Evolutionary conservation across 2,329 filamentous ascomycete species (phyloP).

Genomic region (Penicillium sp.): DNA sequence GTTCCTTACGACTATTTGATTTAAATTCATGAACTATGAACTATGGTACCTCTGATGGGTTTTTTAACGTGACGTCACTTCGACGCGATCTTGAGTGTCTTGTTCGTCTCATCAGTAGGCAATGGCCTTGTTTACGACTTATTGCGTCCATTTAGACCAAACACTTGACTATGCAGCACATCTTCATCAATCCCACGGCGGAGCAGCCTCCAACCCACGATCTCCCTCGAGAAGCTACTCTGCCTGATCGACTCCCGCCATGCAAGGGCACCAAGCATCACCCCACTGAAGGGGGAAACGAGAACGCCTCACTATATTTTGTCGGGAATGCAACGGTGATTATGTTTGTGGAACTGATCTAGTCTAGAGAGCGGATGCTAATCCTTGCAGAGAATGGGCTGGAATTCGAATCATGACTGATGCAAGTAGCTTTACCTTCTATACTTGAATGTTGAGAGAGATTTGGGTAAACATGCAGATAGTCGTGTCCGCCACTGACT

Average conservation of each 20-base stretch:
- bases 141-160: too few species aligned
- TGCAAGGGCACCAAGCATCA: slow-evolving; percentile 50
- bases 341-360: slow-evolving; percentile 24
- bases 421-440: slow-evolving; percentile 18
- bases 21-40: not conserved
- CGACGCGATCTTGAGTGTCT: not conserved
- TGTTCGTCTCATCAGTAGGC: not conserved
- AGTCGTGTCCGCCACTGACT: not conserved
- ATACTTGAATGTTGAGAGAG: not conserved
- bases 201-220: slow-evolving; percentile 44
- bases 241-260: slow-evolving; percentile 41
- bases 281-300: slow-evolving; percentile 35
- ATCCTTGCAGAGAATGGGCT: slow-evolving; percentile 38
- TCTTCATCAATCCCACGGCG: slow-evolving; percentile 38
- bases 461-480: not conserved
- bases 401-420: slow-evolving; percentile 45
- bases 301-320: slow-evolving; percentile 43
- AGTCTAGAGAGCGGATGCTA: slow-evolving; percentile 3
- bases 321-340: slow-evolving; percentile 45
- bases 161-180: slow-evolving; percentile 7
- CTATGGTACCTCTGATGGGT: not conserved
- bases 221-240: slow-evolving; percentile 20
- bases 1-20: slow-evolving; percentile 5
- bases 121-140: not conserved
- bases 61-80: not conserved